phyloP scores from a whole-genome alignment of 1,284 basidiomycete species.

The Melampsora abietis-canadensis region DNA sequence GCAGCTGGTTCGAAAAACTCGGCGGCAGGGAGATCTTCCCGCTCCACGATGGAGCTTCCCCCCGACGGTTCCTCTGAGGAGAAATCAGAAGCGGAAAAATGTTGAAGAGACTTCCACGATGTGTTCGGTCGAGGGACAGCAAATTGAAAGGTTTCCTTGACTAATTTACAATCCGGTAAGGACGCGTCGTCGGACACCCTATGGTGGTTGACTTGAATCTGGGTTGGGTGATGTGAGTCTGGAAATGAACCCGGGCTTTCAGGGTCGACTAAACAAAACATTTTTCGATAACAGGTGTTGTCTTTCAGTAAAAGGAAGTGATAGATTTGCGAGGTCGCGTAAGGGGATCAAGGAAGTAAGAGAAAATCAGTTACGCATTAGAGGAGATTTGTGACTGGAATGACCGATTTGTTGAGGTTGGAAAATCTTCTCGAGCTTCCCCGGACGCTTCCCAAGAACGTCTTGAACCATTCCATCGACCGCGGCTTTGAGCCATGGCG shows the following conservation, averaged over 20 bases:
- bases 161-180: not conserved
- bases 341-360: no score
- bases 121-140: slow-evolving; percentile 12
- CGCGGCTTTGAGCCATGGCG: slow-evolving; percentile 35
- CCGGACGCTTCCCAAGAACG: slow-evolving; percentile 23
- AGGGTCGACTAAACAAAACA: not conserved
- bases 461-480: slow-evolving; percentile 41
- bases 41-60: slow-evolving; percentile 3
- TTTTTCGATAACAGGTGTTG: no score
- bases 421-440: slow-evolving; percentile 34
- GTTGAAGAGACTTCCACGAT: slow-evolving; percentile 19
- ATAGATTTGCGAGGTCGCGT: no score
- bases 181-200: not conserved
- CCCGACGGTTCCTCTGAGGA: not conserved
- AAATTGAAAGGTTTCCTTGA: slow-evolving; percentile 20
- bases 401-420: slow-evolving; percentile 13
- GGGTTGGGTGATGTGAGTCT: no score
- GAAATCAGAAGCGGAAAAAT: slow-evolving; percentile 8
- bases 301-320: no score
- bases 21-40: not conserved
- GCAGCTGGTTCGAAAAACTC: not conserved
- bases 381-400: slow-evolving; percentile 1
- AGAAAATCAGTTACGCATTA: not conserved
- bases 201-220: not conserved
- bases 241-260: no score